Evolutionary conservation across 1,139 yeast genomes (phyloP).

Genomic region (Yamadazyma dendronema): DNA sequence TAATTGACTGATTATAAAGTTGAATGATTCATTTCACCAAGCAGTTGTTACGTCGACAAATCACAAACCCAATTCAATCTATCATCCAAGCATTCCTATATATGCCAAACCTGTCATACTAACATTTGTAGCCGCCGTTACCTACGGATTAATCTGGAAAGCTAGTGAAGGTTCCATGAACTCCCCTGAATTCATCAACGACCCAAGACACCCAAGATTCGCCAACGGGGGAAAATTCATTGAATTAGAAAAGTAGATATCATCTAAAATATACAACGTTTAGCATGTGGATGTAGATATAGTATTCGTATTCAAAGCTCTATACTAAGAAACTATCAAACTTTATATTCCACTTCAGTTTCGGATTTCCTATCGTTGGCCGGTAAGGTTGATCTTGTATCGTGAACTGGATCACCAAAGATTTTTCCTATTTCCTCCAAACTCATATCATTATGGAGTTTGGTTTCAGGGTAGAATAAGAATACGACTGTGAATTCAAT

Average conservation of each 20-base stretch:
- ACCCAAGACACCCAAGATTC: slow-evolving; percentile 57
- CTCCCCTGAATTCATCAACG: slow-evolving; percentile 51
- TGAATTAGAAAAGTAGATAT: slow-evolving; percentile 36
- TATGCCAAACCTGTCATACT: slow-evolving; percentile 13
- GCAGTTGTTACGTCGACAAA: too few species aligned
- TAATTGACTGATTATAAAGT: too few species aligned
- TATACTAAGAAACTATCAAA: too few species aligned
- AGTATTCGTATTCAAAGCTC: too few species aligned
- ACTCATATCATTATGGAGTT: slow-evolving; percentile 37
- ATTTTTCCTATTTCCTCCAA: slow-evolving; percentile 52
- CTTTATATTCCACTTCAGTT: slow-evolving; percentile 2
- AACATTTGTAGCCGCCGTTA: slow-evolving; percentile 34
- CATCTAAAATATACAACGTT: not conserved
- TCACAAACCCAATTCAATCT: too few species aligned
- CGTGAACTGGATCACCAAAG: slow-evolving; percentile 36
- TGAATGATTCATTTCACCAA: too few species aligned
- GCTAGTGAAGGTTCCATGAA: slow-evolving; percentile 43
- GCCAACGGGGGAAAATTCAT: slow-evolving; percentile 51
- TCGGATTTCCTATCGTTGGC: not conserved
- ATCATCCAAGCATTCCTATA: not conserved
- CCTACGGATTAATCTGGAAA: slow-evolving; percentile 45
- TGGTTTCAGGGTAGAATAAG: slow-evolving; percentile 47
- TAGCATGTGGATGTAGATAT: not conserved
- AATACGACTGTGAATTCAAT: slow-evolving; percentile 36
- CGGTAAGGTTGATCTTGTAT: not conserved